These are phyloP conservation scores for Catharanthus roseus DNA, from an alignment of 257 asterid genomes.

Conservation along the genomic window DNA sequence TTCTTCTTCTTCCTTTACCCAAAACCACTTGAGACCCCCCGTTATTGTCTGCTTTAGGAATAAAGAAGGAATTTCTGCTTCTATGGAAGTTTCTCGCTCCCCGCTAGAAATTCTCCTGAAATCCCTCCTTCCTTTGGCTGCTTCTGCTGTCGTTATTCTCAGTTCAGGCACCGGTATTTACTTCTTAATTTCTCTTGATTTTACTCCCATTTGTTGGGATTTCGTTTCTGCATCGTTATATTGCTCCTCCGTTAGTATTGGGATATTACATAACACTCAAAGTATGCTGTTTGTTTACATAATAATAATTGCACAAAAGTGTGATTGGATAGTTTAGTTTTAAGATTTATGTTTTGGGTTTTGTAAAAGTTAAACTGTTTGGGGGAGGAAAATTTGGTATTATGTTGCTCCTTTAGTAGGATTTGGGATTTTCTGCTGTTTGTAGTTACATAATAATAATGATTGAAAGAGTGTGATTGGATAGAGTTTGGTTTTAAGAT, in stretches of 20 bases:
- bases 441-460: neutral
- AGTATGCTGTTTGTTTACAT: too few species aligned
- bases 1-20: neutral
- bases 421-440: neutral
- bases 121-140: constrained; percentile 13
- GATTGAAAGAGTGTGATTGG: too few species aligned
- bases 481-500: too few species aligned
- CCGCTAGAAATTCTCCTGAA: constrained; percentile 2
- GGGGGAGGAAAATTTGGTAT: too few species aligned
- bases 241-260: neutral
- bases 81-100: constrained; percentile 2
- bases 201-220: neutral
- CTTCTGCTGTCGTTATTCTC: constrained; percentile 17
- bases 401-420: too few species aligned
- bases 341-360: too few species aligned
- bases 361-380: too few species aligned
- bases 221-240: neutral
- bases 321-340: too few species aligned
- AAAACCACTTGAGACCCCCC: neutral
- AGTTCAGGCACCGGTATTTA: constrained; percentile 21
- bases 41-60: constrained; percentile 21
- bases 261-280: too few species aligned
- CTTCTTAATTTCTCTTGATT: neutral
- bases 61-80: constrained; percentile 4
- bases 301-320: too few species aligned